Conservation (phyloP, 805 yeast species). For the Komagataella phaffii region DNA sequence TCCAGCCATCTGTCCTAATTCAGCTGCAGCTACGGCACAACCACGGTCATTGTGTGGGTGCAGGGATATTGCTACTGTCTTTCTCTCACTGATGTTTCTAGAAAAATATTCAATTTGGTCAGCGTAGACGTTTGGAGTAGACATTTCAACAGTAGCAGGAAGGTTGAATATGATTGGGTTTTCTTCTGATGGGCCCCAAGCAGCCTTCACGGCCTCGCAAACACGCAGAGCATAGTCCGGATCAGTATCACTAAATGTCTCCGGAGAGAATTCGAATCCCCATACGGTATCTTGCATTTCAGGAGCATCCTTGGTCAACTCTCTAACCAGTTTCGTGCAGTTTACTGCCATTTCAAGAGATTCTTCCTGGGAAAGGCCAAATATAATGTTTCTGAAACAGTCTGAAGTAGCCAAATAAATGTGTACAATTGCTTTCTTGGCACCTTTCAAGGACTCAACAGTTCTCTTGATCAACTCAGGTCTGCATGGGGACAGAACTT, state of each 20-base stretch:
- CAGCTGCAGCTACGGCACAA: slow-evolving; percentile 76
- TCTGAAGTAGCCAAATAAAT: slow-evolving; percentile 69
- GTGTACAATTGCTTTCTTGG: slow-evolving; percentile 60
- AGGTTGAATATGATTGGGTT: slow-evolving; percentile 66
- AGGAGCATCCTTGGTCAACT: slow-evolving; percentile 68
- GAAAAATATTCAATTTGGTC: slow-evolving; percentile 71
- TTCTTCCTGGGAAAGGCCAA: slow-evolving; percentile 56
- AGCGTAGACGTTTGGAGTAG: slow-evolving; percentile 65
- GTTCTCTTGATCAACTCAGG: slow-evolving; percentile 64
- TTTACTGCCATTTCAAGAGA: slow-evolving; percentile 58
- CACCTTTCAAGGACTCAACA: slow-evolving; percentile 60
- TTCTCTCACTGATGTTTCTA: slow-evolving; percentile 55
- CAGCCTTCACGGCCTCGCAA: slow-evolving; percentile 68
- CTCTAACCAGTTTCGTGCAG: slow-evolving; percentile 52
- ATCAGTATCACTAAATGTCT: slow-evolving; percentile 65
- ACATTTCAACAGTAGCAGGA: slow-evolving; percentile 74
- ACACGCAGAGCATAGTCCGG: slow-evolving; percentile 61
- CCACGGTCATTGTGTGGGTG: slow-evolving; percentile 78
- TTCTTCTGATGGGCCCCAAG: slow-evolving; percentile 69
- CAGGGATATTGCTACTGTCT: slow-evolving; percentile 53
- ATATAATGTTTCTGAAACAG: slow-evolving; percentile 62
- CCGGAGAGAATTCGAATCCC: slow-evolving; percentile 70
- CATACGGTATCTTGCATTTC: slow-evolving; percentile 46
- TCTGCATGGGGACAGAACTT: slow-evolving; percentile 66
- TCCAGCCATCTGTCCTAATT: slow-evolving; percentile 67